A percentile compares a stretch with the other conserved stretches of the same genome.
phyloP scores from a whole-genome alignment of 1,284 basidiomycete species.

The Ustilago loliicola region DNA sequence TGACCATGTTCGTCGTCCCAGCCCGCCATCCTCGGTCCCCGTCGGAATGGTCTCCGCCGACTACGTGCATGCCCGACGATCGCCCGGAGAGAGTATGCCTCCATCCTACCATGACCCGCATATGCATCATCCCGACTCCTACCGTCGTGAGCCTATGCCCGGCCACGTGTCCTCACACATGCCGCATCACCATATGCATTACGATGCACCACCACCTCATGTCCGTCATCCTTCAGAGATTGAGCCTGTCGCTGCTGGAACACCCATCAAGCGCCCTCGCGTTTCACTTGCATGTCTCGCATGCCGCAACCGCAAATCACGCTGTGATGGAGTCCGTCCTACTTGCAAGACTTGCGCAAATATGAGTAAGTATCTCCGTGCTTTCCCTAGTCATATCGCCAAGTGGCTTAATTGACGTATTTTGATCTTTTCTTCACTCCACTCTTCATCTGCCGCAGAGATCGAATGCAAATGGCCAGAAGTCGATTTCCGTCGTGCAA shows the following conservation, averaged over 20 bases:
- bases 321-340: constrained; percentile 49
- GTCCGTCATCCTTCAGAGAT: constrained; percentile 17
- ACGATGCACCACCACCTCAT: constrained; percentile 18
- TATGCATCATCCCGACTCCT: constrained; percentile 20
- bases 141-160: constrained; percentile 23
- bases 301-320: constrained; percentile 54
- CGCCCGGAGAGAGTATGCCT: constrained; percentile 20
- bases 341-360: constrained; percentile 54
- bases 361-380: constrained; percentile 41
- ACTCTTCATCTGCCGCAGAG: constrained; percentile 17
- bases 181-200: constrained; percentile 26
- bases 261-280: constrained; percentile 54
- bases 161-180: constrained; percentile 24
- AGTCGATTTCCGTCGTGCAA: constrained; percentile 53
- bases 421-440: background rate
- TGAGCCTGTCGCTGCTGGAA: constrained; percentile 14
- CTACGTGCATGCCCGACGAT: constrained; percentile 25
- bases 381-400: background rate
- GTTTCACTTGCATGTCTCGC: constrained; percentile 50
- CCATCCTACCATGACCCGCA: constrained; percentile 18
- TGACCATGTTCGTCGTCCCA: constrained; percentile 20
- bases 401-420: background rate
- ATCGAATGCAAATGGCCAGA: constrained; percentile 57
- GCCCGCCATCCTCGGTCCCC: constrained; percentile 24
- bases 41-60: constrained; percentile 45